Conservation (phyloP, 1,284 basidiomycete genomes). For the Boletus sp. region DNA sequence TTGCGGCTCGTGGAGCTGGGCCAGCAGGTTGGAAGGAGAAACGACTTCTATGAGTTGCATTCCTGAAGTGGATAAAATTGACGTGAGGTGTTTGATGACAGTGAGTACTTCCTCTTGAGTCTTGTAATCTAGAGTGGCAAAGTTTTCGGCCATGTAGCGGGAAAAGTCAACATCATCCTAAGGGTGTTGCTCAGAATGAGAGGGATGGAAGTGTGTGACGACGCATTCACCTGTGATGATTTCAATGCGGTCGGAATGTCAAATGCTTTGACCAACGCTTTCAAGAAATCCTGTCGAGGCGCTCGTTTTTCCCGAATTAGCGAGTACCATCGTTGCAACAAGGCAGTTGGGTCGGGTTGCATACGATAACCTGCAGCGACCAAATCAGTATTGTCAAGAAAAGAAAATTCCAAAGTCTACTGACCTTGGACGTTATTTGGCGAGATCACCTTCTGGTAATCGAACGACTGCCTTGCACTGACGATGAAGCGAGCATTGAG, state of each 20-base stretch:
- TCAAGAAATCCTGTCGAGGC: conserved; percentile 83
- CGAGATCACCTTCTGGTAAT: conserved; percentile 72
- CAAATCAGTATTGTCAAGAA: neutral
- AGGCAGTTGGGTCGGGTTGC: conserved; percentile 60
- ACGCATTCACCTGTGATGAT: conserved; percentile 43
- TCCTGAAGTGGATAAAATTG: conserved; percentile 80
- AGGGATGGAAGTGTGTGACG: neutral
- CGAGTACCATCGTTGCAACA: conserved; percentile 88
- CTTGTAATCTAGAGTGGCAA: conserved; percentile 91
- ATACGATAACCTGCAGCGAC: conserved; percentile 58
- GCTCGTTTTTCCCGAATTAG: conserved; percentile 88
- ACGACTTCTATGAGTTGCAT: conserved; percentile 73
- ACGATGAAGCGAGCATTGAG: conserved; percentile 83
- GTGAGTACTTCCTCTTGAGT: conserved; percentile 90
- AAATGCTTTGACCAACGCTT: conserved; percentile 77
- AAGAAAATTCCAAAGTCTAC: neutral
- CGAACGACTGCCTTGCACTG: conserved; percentile 77
- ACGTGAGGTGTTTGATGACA: conserved; percentile 79
- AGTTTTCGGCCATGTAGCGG: conserved; percentile 93
- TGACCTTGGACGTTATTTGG: conserved; percentile 50
- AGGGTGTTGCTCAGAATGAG: neutral
- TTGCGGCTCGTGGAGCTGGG: conserved; percentile 49
- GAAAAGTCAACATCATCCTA: conserved; percentile 81
- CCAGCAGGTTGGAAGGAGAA: conserved; percentile 67
- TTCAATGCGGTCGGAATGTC: conserved; percentile 54